Evolutionary conservation across 306 rosid genomes (phyloP).

Genomic region (Abrus precatorius): DNA sequence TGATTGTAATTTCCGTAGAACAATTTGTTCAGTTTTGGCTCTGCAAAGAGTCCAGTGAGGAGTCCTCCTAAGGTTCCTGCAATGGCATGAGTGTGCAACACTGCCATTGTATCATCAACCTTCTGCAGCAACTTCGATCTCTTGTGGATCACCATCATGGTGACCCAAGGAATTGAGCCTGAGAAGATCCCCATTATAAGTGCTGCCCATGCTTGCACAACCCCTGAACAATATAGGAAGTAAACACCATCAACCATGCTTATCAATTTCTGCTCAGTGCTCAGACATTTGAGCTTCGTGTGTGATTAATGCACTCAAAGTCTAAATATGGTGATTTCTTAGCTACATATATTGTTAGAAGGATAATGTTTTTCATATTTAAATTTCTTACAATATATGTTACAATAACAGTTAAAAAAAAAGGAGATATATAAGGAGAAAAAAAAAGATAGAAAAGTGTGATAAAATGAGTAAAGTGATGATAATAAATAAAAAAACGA

Average conservation of each 20-base stretch:
- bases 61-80: slow-evolving; percentile 64
- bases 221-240: slow-evolving; percentile 40
- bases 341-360: no score
- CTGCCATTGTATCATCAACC: slow-evolving; percentile 66
- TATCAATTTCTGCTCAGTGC: neutral
- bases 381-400: no score
- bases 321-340: no score
- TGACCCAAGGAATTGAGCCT: slow-evolving; percentile 62
- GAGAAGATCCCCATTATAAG: slow-evolving; percentile 59
- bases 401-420: no score
- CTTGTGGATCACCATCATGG: slow-evolving; percentile 67
- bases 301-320: no score
- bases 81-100: slow-evolving; percentile 62
- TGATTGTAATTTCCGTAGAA: slow-evolving; percentile 9
- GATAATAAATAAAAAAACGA: no score
- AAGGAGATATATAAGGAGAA: no score
- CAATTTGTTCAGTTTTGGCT: slow-evolving; percentile 48
- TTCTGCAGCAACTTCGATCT: slow-evolving; percentile 58
- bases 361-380: no score
- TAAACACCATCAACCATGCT: neutral
- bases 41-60: slow-evolving; percentile 59
- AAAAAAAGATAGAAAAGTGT: no score
- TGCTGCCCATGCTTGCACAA: slow-evolving; percentile 69
- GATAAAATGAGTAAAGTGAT: no score
- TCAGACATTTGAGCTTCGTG: neutral